Conservation (phyloP, 441 rosid species). For the Adansonia gregorii region DNA sequence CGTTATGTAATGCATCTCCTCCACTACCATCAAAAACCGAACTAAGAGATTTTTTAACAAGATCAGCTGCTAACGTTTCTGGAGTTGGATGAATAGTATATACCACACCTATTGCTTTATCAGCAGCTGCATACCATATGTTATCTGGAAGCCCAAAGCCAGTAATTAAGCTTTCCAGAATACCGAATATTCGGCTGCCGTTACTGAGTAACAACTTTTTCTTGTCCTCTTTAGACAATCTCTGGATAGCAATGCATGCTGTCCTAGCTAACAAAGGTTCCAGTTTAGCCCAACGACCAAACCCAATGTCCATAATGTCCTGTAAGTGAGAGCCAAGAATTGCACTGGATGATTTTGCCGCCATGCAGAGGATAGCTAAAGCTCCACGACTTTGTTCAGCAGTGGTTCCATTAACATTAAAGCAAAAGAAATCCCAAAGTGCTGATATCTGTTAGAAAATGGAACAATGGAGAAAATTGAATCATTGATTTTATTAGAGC, state of each 20-base stretch:
- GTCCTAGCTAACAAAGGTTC: constrained; percentile 95
- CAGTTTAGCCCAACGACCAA: constrained; percentile 99
- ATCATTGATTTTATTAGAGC: background rate
- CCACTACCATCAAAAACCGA: constrained; percentile 57
- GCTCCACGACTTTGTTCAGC: constrained; percentile 95
- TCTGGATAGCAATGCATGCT: constrained; percentile 89
- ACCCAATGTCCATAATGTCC: constrained; percentile 96
- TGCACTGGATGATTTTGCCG: constrained; percentile 82
- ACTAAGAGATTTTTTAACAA: constrained; percentile 70
- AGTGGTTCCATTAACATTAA: constrained; percentile 86
- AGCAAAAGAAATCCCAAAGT: constrained; percentile 97
- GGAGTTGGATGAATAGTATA: constrained; percentile 90
- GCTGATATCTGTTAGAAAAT: constrained; percentile 72
- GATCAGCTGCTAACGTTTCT: constrained; percentile 72
- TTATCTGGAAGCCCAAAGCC: constrained; percentile 92
- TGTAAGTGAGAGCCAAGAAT: constrained; percentile 89
- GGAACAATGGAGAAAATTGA: background rate
- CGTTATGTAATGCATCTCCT: constrained; percentile 54
- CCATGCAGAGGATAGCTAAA: constrained; percentile 94
- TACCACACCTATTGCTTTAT: constrained; percentile 85
- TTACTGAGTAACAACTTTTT: constrained; percentile 69
- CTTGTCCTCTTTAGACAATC: constrained; percentile 83
- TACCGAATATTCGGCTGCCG: constrained; percentile 76
- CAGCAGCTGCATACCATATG: constrained; percentile 91
- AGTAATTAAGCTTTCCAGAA: constrained; percentile 78